Percentiles rank a stretch among this genome's conserved stretches.
phyloP scores from a whole-genome alignment of 345 rosid genomes.

The Syzygium aromaticum region DNA sequence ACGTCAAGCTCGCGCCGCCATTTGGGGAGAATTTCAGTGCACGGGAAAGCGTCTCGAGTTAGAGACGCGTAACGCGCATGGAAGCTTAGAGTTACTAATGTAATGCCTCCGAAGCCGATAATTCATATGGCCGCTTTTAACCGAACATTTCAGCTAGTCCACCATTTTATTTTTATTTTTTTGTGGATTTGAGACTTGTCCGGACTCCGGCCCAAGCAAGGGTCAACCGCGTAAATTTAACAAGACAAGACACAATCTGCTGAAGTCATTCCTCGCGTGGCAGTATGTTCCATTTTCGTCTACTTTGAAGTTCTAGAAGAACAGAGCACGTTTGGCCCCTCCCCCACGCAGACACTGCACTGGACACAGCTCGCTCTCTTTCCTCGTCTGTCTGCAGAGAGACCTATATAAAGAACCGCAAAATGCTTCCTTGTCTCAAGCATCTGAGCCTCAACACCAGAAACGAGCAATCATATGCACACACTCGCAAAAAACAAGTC shows the following conservation, averaged over 20 bases:
- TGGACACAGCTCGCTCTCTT: neutral
- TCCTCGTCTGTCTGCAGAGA: neutral
- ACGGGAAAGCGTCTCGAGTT: neutral
- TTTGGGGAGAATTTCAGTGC: neutral
- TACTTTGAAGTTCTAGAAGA: neutral
- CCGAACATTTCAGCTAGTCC: neutral
- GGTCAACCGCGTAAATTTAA: neutral
- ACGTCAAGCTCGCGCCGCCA: rapidly evolving
- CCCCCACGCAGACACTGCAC: neutral
- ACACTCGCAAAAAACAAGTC: neutral
- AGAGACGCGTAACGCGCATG: neutral
- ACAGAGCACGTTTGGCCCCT: neutral
- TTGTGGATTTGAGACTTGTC: neutral
- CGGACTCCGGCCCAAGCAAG: neutral
- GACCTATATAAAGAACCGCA: slow-evolving; percentile 1
- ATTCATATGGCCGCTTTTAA: neutral
- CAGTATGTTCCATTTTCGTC: neutral
- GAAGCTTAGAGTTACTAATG: neutral
- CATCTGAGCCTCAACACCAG: neutral
- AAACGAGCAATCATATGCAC: neutral
- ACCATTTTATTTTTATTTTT: too few species aligned
- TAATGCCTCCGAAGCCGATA: neutral
- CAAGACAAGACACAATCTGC: neutral
- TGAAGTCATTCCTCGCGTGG: neutral
- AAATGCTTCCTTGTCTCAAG: neutral